Conservation (phyloP, 2,329 filamentous ascomycete species). For the Epichloe baconii region DNA sequence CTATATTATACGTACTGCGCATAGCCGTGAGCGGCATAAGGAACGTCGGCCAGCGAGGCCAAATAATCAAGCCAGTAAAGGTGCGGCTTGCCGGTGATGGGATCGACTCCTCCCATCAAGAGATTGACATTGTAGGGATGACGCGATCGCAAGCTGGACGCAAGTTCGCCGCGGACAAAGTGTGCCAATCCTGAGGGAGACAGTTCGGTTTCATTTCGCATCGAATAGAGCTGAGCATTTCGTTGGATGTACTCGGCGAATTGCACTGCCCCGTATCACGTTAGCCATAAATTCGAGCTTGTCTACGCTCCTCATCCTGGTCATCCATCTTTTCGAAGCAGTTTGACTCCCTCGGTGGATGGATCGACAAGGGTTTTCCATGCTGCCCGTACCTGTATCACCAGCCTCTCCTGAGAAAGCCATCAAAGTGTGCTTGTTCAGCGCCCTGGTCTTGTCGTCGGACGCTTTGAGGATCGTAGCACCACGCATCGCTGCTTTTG, state of each 20-base stretch:
- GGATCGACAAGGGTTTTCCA: background rate
- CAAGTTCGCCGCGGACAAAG: constrained; percentile 90
- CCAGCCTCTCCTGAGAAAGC: constrained; percentile 93
- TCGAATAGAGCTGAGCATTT: constrained; percentile 94
- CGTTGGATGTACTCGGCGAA: constrained; percentile 99
- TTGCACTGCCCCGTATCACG: constrained; percentile 53
- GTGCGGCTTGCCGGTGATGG: constrained; percentile 78
- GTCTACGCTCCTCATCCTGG: too few relatives aligned
- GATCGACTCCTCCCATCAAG: constrained; percentile 83
- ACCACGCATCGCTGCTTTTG: constrained; percentile 96
- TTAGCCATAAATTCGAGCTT: constrained; percentile 11
- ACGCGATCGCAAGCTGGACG: constrained; percentile 76
- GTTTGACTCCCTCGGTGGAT: background rate
- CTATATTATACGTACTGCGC: constrained; percentile 56
- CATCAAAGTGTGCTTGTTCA: constrained; percentile 92
- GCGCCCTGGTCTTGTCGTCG: constrained; percentile 88
- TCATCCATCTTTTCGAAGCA: background rate
- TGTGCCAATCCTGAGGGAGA: constrained; percentile 78
- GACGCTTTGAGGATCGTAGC: constrained; percentile 87
- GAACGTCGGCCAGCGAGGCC: constrained; percentile 72
- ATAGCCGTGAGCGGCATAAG: constrained; percentile 95
- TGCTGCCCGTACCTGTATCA: constrained; percentile 59
- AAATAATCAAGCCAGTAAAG: constrained; percentile 98
- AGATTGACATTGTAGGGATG: constrained; percentile 97
- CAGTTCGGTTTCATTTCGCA: constrained; percentile 91